These are phyloP conservation scores for Aspergillus ochraceus DNA, from an alignment of 2,329 filamentous ascomycete species.

Conservation along the genomic window DNA sequence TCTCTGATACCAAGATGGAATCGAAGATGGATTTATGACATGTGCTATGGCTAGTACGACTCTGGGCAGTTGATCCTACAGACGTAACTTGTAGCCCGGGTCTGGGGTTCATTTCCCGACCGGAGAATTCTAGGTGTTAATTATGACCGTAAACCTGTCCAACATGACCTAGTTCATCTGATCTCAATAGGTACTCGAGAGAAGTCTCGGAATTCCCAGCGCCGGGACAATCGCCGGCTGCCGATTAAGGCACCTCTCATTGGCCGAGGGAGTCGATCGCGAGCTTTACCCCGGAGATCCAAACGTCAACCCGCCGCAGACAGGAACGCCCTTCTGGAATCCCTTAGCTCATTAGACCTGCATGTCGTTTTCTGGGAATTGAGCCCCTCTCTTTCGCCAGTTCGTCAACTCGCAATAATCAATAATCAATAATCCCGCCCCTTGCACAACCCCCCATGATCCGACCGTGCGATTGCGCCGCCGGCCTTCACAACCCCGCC, in stretches of 20 bases:
- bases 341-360: too few species aligned
- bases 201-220: not conserved
- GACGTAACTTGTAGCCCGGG: not conserved
- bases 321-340: not conserved
- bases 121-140: too few species aligned
- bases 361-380: not conserved
- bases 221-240: constrained; percentile 1
- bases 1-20: constrained; percentile 23
- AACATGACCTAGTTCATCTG: too few species aligned
- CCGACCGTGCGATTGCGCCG: constrained; percentile 10
- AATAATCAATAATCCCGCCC: not conserved
- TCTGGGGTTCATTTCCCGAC: too few species aligned
- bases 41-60: not conserved
- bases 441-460: constrained; percentile 12
- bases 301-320: not conserved
- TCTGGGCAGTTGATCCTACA: not conserved
- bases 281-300: not conserved
- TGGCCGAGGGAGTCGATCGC: constrained; percentile 1
- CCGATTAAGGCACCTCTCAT: not conserved
- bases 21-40: constrained; percentile 3
- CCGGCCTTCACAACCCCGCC: constrained; percentile 24
- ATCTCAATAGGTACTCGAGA: too few species aligned
- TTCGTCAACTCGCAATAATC: too few species aligned
- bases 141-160: too few species aligned
- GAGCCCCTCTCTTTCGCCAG: not conserved